Evolutionary conservation across 202 grass and related monocot genomes (phyloP).

Genomic region (Cymbopogon flexuosus): DNA sequence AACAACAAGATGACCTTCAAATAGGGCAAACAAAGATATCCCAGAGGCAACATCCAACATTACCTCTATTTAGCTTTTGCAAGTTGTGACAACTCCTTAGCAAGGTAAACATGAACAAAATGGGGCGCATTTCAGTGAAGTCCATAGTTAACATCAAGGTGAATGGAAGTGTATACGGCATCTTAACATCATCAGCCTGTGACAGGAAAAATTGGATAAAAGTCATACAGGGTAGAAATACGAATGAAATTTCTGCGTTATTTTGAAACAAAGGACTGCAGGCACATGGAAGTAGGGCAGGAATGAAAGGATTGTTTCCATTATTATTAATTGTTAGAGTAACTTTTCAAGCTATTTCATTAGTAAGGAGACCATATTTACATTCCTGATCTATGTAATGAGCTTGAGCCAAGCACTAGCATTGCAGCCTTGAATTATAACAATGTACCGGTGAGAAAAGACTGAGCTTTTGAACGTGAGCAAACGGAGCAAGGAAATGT

Average conservation of each 20-base stretch:
- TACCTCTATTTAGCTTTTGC: constrained; percentile 26
- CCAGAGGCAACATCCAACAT: neutral
- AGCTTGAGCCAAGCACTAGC: neutral
- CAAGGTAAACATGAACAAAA: constrained; percentile 18
- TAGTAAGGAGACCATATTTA: neutral
- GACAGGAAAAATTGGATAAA: neutral
- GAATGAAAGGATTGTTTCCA: neutral
- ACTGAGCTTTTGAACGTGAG: constrained; percentile 8
- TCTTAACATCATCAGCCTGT: neutral
- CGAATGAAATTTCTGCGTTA: neutral
- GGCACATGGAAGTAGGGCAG: neutral
- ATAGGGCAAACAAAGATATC: neutral
- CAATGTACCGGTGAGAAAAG: neutral
- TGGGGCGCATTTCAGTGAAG: neutral
- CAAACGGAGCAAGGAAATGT: constrained; percentile 7
- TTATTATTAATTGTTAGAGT: neutral
- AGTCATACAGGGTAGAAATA: neutral
- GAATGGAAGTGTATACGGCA: neutral
- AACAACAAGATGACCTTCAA: neutral
- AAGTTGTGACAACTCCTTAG: constrained; percentile 19
- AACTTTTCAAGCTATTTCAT: neutral
- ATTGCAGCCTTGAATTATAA: neutral
- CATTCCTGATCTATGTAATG: neutral
- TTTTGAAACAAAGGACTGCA: neutral
- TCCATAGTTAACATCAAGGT: neutral